Evolutionary conservation across 2,329 filamentous ascomycete genomes (phyloP).

Genomic region (Paraphoma sp.): DNA sequence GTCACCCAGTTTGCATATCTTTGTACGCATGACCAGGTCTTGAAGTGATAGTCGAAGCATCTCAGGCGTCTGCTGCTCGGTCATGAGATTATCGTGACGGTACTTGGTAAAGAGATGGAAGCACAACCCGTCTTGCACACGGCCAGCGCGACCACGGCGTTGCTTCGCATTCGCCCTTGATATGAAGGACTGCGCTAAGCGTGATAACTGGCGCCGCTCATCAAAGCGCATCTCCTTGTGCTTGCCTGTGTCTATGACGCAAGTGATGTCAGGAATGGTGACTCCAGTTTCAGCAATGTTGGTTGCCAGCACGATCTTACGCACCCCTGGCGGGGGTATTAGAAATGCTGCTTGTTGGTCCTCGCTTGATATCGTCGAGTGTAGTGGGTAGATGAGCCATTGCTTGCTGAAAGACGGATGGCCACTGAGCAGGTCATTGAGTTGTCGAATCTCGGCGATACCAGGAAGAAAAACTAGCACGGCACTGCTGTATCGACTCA

Average conservation of each 20-base stretch:
- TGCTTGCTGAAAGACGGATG: constrained; percentile 75
- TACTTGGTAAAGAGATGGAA: constrained; percentile 95
- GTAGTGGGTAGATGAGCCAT: constrained; percentile 89
- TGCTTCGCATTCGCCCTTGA: constrained; percentile 96
- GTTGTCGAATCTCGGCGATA: constrained; percentile 86
- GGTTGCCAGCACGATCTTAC: constrained; percentile 95
- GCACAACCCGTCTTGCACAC: constrained; percentile 93
- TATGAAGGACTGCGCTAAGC: constrained; percentile 92
- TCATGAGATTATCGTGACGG: constrained; percentile 82
- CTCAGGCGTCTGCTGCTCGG: constrained; percentile 93
- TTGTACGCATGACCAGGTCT: constrained; percentile 93
- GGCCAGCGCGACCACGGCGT: constrained; percentile 87
- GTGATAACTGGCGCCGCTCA: constrained; percentile 87
- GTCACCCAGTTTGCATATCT: constrained; percentile 93
- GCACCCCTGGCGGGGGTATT: constrained; percentile 77
- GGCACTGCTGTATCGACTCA: constrained; percentile 80
- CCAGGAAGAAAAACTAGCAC: constrained; percentile 95
- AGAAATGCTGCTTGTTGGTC: constrained; percentile 95
- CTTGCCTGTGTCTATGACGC: constrained; percentile 94
- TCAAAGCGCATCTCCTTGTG: constrained; percentile 98
- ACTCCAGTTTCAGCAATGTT: constrained; percentile 99
- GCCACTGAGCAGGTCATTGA: constrained; percentile 84
- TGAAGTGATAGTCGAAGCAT: constrained; percentile 94
- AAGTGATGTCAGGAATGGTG: constrained; percentile 96
- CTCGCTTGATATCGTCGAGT: constrained; percentile 94